These are phyloP conservation scores for Filobasidium wieringae DNA, from an alignment of 768 basidiomycete genomes.

Conservation along the genomic window DNA sequence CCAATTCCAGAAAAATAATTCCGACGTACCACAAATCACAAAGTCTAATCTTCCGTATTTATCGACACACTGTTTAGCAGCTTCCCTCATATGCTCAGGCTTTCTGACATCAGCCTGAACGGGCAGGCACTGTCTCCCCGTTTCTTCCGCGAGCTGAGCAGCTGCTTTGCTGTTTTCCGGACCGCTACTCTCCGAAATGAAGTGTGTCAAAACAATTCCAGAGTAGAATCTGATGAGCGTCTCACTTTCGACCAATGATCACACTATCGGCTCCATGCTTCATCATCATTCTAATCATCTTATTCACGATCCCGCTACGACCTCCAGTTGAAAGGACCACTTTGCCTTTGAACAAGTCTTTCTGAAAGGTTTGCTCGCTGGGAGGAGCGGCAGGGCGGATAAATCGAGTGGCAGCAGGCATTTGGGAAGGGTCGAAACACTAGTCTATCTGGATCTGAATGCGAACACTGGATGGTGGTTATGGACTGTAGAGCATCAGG, in stretches of 20 bases:
- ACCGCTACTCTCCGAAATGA: conserved; percentile 43
- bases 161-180: conserved; percentile 45
- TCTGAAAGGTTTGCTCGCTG: conserved; percentile 49
- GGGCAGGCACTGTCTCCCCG: conserved; percentile 60
- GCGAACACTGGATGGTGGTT: no score
- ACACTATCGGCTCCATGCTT: conserved; percentile 58
- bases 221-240: conserved; percentile 4
- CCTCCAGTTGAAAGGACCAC: conserved; percentile 70
- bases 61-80: conserved; percentile 62
- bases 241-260: conserved; percentile 81
- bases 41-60: conserved; percentile 81
- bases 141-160: conserved; percentile 55
- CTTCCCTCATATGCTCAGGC: conserved; percentile 57
- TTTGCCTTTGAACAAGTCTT: conserved; percentile 76
- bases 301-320: conserved; percentile 74
- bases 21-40: conserved; percentile 83
- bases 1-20: no score
- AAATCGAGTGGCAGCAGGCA: no score
- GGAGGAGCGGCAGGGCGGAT: conserved; percentile 1
- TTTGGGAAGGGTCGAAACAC: no score
- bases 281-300: conserved; percentile 74
- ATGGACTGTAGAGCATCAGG: no score
- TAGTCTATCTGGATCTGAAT: no score
- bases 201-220: neutral
- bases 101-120: conserved; percentile 72